Base-by-base conservation (phyloP, 148 eudicot species). In the Chenopodium berlandieri region DNA sequence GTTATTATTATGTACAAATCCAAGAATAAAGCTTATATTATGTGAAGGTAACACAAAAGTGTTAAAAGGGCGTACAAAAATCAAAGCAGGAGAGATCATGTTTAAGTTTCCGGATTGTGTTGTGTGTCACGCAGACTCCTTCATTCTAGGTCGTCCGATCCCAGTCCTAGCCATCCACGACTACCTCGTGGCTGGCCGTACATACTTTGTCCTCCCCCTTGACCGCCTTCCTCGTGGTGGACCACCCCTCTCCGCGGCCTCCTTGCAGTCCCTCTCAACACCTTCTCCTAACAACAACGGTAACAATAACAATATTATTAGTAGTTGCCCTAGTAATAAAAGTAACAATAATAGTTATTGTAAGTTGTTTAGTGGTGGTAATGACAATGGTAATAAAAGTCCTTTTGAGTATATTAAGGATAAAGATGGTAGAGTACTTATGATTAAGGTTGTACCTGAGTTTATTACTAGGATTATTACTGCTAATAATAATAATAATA, bases 31-130 rank as follows among this genome's bases (percentile, higher is more conserved):
- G 52, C 83, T 92, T 4, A 87, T 92, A 46, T 75, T 84, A 32
- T 86, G 88, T 87, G 97, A 90, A 85, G 97, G 97, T 40, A 89
- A 82, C n/a, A 88, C 91, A 4, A 84, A 89, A 68, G 60, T 82
- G 23, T 73, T 91, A 27, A 86, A 81, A 40, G 85, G 86, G 71
- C 75, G 78, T 63, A 52, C 16, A 56, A 85, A 50, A 48, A 78
- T 81, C 25, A 74, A 89, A 17, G 97, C 97, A 52, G 94, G 93
- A 48, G 96, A 95, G 81, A 88, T 95, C 81, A 95, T 95, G 98
- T 92, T 95, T 68, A 89, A 93, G 84, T 95, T 89, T 79, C 98
- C 98, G 16, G 94, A 95, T 66, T 85, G 86, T 46, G 89, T 95
- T 76, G 87, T 95, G 31, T 93, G 97, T 87, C 90, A 89, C 77